Base-by-base conservation (phyloP, 2,329 filamentous ascomycete species). In the Penicillium brevicompactum region DNA sequence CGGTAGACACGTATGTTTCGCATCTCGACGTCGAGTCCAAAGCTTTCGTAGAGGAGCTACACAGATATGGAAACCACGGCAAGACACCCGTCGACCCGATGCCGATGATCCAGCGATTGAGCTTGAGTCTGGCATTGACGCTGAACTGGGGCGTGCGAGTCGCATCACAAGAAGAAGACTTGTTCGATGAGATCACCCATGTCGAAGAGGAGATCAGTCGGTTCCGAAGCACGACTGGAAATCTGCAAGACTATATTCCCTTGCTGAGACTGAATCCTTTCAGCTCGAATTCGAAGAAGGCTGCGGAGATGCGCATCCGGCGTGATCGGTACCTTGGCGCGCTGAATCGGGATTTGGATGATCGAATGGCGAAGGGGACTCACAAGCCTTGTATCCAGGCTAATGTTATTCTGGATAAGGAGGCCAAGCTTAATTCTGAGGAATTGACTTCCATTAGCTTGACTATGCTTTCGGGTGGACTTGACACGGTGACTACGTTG, bases 161-260 rank as follows among this genome's bases (percentile, higher is more conserved):
- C 69, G 78, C 76, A 11, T 83, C 79, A 14, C 80, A 85, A 51
- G 76, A 87, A 0, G 84, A 87, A 59, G 78, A 82, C 24, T 75
- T 92, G 14, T 80, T 92, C 10, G 78, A 84, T 10, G 90, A 92
- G 66, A 91, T 93, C 56, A 85, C 87, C 0, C 79, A 87, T 43
- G 89, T 92, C 2, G 90, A 92, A 67, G 82, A 88, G 22, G 85
- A 85, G 30, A 86, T 93, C 45, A 87, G 85, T 51, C 87, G 87
- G 59, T 87, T 91, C 60, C 78, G 90, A 44, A 88, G 84, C n/a
- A 91, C 88, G 1, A 89, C 86, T 48, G 89, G 91, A 65, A 92
- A 92, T 65, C 87, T 88, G 79, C 87, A 90, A 64, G 90, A 93
- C 67, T 92, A 92, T 60, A 83, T 92, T 6, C 89, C 89, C 0